Conservation (phyloP, 768 basidiomycete genomes). For the Atractiella rhizophila region DNA sequence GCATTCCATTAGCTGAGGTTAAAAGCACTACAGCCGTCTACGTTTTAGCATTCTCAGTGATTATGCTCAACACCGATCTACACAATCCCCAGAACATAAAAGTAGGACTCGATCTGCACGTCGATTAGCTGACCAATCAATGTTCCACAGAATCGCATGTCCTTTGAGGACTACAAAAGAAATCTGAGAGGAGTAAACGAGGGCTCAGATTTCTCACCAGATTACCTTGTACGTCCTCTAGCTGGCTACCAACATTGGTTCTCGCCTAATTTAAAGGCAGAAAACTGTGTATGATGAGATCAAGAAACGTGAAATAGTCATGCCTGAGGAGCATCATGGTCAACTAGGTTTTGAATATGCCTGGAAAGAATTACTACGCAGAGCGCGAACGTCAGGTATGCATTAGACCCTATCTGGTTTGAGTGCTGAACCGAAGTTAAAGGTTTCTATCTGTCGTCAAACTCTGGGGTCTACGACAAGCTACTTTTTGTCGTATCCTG, state of each 20-base stretch:
- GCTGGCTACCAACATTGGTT: neutral
- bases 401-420: neutral
- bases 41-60: conserved; percentile 79
- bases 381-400: conserved; percentile 32
- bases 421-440: neutral
- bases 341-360: conserved; percentile 95
- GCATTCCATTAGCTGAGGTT: conserved; percentile 39
- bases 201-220: conserved; percentile 50
- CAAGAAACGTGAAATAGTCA: conserved; percentile 72
- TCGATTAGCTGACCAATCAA: no score
- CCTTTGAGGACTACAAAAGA: conserved; percentile 71
- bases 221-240: conserved; percentile 42
- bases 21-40: conserved; percentile 79
- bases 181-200: conserved; percentile 86
- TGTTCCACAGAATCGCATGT: conserved; percentile 74
- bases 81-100: conserved; percentile 63
- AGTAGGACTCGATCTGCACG: neutral
- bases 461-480: conserved; percentile 53
- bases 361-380: conserved; percentile 77
- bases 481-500: conserved; percentile 88
- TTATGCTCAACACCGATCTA: conserved; percentile 92
- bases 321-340: conserved; percentile 93
- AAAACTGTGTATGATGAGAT: conserved; percentile 81
- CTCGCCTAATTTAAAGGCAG: conserved; percentile 26
- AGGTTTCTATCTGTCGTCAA: conserved; percentile 51